Evolutionary conservation across 2,329 filamentous ascomycete genomes (phyloP).

Genomic region (Aspergillus tamarii): DNA sequence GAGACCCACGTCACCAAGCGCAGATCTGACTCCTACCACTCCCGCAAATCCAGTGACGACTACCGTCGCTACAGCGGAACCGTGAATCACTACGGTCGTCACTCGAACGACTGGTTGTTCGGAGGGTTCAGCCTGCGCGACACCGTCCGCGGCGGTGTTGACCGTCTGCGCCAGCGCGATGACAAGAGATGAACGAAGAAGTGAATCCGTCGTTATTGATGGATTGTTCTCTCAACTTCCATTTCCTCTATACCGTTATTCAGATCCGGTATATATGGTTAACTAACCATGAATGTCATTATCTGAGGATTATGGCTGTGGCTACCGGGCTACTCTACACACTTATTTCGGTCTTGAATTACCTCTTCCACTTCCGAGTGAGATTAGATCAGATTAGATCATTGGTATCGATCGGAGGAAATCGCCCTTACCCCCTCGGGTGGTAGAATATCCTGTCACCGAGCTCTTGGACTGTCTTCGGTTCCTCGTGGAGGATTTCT

Average conservation of each 20-base stretch:
- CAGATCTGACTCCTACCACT: constrained; percentile 21
- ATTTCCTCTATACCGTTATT: neutral
- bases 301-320: neutral
- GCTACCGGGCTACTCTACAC: neutral
- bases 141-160: constrained; percentile 47
- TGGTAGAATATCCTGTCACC: neutral
- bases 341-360: neutral
- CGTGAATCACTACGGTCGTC: constrained; percentile 51
- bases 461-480: neutral
- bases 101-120: constrained; percentile 57
- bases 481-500: neutral
- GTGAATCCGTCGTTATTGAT: neutral
- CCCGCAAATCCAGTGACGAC: constrained; percentile 34
- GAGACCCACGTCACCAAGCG: constrained; percentile 21
- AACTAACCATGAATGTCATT: neutral
- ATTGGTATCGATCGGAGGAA: neutral
- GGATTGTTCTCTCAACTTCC: neutral
- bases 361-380: neutral
- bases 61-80: constrained; percentile 45
- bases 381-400: neutral
- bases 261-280: neutral
- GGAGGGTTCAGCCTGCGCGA: constrained; percentile 52
- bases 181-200: constrained; percentile 30
- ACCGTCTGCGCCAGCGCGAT: constrained; percentile 35
- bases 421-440: neutral